Evolutionary conservation across 805 yeast species (phyloP).

Genomic region (Metschnikowia noctiluminum): DNA sequence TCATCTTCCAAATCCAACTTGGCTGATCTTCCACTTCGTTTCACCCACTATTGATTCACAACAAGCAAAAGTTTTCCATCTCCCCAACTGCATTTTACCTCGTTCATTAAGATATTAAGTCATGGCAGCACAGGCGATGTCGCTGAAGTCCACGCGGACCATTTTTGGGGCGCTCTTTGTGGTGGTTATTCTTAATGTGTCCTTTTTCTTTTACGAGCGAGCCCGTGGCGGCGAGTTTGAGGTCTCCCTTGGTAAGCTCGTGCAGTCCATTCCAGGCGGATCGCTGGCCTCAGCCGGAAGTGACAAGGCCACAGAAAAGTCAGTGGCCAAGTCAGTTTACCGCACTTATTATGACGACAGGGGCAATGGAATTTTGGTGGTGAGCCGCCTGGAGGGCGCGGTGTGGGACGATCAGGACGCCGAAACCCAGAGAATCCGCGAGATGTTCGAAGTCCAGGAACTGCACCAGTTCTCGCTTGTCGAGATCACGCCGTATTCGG

Average conservation of each 20-base stretch:
- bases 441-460: background rate
- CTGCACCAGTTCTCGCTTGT: background rate
- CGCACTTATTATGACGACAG: slow-evolving; percentile 14
- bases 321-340: slow-evolving; percentile 1
- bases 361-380: slow-evolving; percentile 11
- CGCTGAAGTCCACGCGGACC: slow-evolving; percentile 5
- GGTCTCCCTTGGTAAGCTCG: slow-evolving; percentile 1
- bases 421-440: slow-evolving; percentile 6
- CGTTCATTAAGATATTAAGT: background rate
- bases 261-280: slow-evolving; percentile 1
- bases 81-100: background rate
- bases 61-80: background rate
- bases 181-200: slow-evolving; percentile 7
- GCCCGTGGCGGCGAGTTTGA: slow-evolving; percentile 6
- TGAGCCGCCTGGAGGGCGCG: slow-evolving; percentile 5
- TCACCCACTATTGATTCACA: background rate
- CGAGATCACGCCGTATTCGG: slow-evolving; percentile 6
- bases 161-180: slow-evolving; percentile 3
- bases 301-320: background rate
- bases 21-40: background rate
- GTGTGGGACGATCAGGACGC: slow-evolving; percentile 8
- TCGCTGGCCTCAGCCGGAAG: background rate
- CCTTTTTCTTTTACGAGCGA: slow-evolving; percentile 3
- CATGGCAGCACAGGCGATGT: slow-evolving; percentile 1
- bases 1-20: no score